Percentiles rank a stretch among this genome's conserved stretches.
Evolutionary conservation across 2,329 filamentous ascomycete genomes (phyloP).

Genomic region (Ascochyta koolunga): DNA sequence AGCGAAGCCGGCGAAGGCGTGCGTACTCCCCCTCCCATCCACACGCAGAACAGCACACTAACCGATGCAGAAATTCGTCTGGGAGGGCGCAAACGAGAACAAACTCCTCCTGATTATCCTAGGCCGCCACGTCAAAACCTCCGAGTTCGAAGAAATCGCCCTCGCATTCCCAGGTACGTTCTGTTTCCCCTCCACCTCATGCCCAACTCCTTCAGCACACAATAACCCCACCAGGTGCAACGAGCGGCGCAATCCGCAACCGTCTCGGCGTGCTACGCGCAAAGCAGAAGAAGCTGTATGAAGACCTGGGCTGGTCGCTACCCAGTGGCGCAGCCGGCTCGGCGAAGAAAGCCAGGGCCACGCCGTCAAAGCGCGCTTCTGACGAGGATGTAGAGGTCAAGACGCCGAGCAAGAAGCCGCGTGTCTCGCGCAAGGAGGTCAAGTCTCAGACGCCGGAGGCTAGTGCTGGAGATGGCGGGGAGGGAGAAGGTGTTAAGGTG

Average conservation of each 20-base stretch:
- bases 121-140: conserved; percentile 19
- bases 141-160: conserved; percentile 23
- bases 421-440: conserved; percentile 6
- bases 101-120: conserved; percentile 31
- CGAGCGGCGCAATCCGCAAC: conserved; percentile 23
- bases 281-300: conserved; percentile 21
- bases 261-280: conserved; percentile 18
- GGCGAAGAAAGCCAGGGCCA: conserved; percentile 7
- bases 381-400: neutral
- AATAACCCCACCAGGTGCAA: conserved; percentile 7
- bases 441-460: neutral
- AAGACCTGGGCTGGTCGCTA: conserved; percentile 24
- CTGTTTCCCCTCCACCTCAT: neutral
- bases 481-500: conserved; percentile 5
- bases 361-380: conserved; percentile 10
- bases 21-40: neutral
- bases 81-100: conserved; percentile 22
- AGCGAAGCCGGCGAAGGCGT: neutral
- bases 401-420: conserved; percentile 18
- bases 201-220: neutral
- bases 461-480: neutral
- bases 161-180: conserved; percentile 22
- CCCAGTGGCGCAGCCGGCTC: no score
- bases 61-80: conserved; percentile 14
- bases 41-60: neutral